phyloP scores from a whole-genome alignment of 78 protist species.

The Diacronema lutheri region DNA sequence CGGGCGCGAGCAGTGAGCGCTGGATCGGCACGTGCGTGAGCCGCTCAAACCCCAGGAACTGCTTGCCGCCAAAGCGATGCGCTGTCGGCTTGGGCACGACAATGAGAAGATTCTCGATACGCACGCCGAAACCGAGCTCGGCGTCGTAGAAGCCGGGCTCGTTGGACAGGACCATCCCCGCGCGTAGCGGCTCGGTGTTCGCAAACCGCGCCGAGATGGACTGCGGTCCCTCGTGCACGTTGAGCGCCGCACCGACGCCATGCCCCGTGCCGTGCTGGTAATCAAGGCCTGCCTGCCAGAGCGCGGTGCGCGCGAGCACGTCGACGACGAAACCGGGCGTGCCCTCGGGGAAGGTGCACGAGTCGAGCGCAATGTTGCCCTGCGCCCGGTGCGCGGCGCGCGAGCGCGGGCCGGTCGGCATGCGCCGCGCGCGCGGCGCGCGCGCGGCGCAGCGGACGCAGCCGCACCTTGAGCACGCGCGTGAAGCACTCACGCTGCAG shows the following conservation, averaged over 20 bases:
- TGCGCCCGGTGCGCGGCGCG: background rate
- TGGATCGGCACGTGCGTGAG: constrained; percentile 63
- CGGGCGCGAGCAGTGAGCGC: constrained; percentile 48
- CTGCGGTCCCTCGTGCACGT: constrained; percentile 85
- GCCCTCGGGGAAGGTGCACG: constrained; percentile 76
- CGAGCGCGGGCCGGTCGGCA: background rate
- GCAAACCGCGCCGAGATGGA: constrained; percentile 1
- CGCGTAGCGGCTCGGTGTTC: background rate
- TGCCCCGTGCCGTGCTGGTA: constrained; percentile 90
- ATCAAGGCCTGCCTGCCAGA: constrained; percentile 18
- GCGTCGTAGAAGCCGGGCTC: constrained; percentile 23
- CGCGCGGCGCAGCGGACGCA: background rate
- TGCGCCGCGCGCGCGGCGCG: background rate
- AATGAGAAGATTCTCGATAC: constrained; percentile 79
- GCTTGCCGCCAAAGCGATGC: constrained; percentile 26
- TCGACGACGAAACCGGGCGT: constrained; percentile 26
- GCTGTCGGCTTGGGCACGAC: constrained; percentile 1
- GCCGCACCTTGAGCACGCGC: constrained; percentile 61
- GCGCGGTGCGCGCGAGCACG: constrained; percentile 10
- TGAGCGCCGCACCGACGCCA: constrained; percentile 87
- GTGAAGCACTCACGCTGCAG: constrained; percentile 69
- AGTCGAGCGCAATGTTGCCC: constrained; percentile 72
- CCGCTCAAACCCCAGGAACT: constrained; percentile 60
- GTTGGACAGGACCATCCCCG: constrained; percentile 2
- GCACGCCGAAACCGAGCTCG: constrained; percentile 80